Evolutionary conservation across 805 yeast genomes (phyloP).

Genomic region (Candida golubevii): DNA sequence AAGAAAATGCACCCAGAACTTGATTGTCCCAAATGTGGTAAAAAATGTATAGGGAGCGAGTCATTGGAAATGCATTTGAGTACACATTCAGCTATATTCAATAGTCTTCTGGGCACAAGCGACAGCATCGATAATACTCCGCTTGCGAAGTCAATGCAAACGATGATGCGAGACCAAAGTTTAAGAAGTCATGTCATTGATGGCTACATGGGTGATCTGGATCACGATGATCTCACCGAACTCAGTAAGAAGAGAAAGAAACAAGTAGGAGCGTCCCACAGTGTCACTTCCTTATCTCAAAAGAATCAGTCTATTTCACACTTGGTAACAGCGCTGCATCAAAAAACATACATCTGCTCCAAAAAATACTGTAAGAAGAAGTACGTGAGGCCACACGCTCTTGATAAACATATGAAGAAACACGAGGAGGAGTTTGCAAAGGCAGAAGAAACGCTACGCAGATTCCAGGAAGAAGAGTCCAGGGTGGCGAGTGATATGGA

Average conservation of each 20-base stretch:
- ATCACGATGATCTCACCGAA: too few relatives aligned
- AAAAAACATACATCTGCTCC: slow-evolving; percentile 11
- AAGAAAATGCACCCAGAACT: slow-evolving; percentile 70
- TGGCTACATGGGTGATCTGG: too few relatives aligned
- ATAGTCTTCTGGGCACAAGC: too few relatives aligned
- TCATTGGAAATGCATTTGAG: slow-evolving; percentile 73
- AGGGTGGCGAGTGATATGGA: too few relatives aligned
- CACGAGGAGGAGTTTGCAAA: slow-evolving; percentile 24
- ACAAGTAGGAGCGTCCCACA: too few relatives aligned
- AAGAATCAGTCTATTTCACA: background rate
- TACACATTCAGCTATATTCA: slow-evolving; percentile 34
- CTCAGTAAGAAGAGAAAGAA: too few relatives aligned
- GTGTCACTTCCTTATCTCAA: too few relatives aligned
- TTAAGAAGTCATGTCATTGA: too few relatives aligned
- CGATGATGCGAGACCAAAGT: too few relatives aligned
- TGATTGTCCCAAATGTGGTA: slow-evolving; percentile 60
- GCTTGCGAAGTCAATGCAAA: too few relatives aligned
- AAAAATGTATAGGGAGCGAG: slow-evolving; percentile 65
- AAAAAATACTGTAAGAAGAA: slow-evolving; percentile 8
- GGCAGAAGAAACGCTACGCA: slow-evolving; percentile 19
- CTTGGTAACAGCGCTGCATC: slow-evolving; percentile 8
- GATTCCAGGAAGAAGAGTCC: slow-evolving; percentile 2
- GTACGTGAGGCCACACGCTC: slow-evolving; percentile 12
- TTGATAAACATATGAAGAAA: slow-evolving; percentile 15
- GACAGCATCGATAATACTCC: too few relatives aligned